These are phyloP conservation scores for Cryptococcus hybrid DNA, from an alignment of 1,284 basidiomycete species.

Conservation along the genomic window DNA sequence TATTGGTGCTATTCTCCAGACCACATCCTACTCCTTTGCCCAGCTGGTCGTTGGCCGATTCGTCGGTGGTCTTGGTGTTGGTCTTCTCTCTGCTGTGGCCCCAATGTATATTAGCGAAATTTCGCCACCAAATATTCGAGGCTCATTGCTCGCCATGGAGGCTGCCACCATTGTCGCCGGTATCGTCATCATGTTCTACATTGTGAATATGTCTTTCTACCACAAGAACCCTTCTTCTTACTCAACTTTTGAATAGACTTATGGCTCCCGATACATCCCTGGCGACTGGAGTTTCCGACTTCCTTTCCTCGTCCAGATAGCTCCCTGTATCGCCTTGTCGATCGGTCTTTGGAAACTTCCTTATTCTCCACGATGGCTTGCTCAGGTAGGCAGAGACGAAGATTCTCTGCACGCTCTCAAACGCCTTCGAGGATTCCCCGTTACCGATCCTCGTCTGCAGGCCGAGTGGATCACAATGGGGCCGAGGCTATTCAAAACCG, in stretches of 20 bases:
- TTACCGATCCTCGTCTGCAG: constrained; percentile 33
- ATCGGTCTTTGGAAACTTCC: constrained; percentile 52
- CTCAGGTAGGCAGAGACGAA: constrained; percentile 47
- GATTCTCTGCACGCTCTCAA: constrained; percentile 32
- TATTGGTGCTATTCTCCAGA: constrained; percentile 33
- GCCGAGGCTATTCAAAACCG: constrained; percentile 31
- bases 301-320: constrained; percentile 37
- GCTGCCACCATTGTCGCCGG: constrained; percentile 69
- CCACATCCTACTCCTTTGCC: constrained; percentile 17
- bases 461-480: constrained; percentile 43
- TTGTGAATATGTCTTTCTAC: background rate
- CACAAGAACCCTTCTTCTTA: constrained; percentile 10
- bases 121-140: constrained; percentile 56
- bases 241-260: constrained; percentile 12
- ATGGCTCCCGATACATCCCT: constrained; percentile 19
- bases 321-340: constrained; percentile 18
- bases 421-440: constrained; percentile 34
- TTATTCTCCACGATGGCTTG: constrained; percentile 62
- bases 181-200: constrained; percentile 11
- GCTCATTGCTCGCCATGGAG: constrained; percentile 71
- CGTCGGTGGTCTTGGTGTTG: constrained; percentile 32
- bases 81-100: constrained; percentile 37
- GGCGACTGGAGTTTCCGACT: constrained; percentile 28
- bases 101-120: constrained; percentile 49
- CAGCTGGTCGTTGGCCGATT: constrained; percentile 34